phyloP scores from a whole-genome alignment of 1,284 basidiomycete species.

The Ustilago trichophora region DNA sequence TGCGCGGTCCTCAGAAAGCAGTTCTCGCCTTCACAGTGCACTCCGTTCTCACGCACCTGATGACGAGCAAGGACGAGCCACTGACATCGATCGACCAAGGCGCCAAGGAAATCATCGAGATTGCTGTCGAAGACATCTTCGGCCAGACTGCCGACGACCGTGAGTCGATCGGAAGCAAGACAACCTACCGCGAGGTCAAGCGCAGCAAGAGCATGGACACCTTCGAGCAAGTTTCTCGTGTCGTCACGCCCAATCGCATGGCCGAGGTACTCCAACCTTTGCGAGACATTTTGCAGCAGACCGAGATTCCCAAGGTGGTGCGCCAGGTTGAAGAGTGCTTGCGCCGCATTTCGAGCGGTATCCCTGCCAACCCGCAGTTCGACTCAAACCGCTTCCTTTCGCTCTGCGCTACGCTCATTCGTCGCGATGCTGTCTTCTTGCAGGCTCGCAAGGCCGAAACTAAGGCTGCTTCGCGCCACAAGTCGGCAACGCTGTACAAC shows the following conservation, averaged over 20 bases:
- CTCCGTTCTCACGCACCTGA: slow-evolving; percentile 77
- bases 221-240: slow-evolving; percentile 60
- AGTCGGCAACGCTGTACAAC: slow-evolving; percentile 30
- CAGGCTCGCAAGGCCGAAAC: slow-evolving; percentile 45
- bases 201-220: slow-evolving; percentile 66
- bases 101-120: slow-evolving; percentile 81
- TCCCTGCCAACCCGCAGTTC: slow-evolving; percentile 83
- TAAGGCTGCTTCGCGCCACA: slow-evolving; percentile 27
- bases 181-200: slow-evolving; percentile 71
- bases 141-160: slow-evolving; percentile 92
- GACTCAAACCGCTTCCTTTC: slow-evolving; percentile 78
- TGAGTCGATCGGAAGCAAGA: slow-evolving; percentile 88
- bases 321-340: slow-evolving; percentile 87
- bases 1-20: slow-evolving; percentile 92
- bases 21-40: slow-evolving; percentile 87
- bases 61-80: slow-evolving; percentile 70
- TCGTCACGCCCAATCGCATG: slow-evolving; percentile 70
- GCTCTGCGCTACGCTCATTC: slow-evolving; percentile 88
- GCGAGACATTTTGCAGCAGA: slow-evolving; percentile 85
- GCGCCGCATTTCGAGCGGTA: slow-evolving; percentile 80
- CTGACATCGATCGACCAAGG: slow-evolving; percentile 70
- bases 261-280: slow-evolving; percentile 81
- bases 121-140: slow-evolving; percentile 92
- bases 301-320: slow-evolving; percentile 83
- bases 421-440: slow-evolving; percentile 76